Conservation (phyloP, 2,329 filamentous ascomycete species). For the Claviceps pusilla region DNA sequence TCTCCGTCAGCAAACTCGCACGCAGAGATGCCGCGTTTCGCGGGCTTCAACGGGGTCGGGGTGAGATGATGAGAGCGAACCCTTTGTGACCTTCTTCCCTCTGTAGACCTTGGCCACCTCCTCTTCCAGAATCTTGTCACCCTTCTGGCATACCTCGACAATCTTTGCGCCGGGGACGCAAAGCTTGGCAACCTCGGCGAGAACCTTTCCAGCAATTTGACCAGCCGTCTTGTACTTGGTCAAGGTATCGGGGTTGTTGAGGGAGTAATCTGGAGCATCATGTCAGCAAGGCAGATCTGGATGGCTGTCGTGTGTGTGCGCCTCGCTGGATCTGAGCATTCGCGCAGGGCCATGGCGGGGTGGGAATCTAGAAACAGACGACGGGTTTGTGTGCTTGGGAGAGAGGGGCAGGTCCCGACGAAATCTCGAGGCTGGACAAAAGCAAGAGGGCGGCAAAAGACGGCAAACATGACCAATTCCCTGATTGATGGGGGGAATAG, state of each 20-base stretch:
- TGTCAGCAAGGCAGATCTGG: background rate
- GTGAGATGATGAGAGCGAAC: conserved; percentile 28
- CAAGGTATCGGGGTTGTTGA: conserved; percentile 84
- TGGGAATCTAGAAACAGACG: background rate
- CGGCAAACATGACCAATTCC: background rate
- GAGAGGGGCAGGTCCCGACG: conserved; percentile 12
- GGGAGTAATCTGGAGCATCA: conserved; percentile 54
- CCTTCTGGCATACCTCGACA: conserved; percentile 84
- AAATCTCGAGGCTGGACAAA: background rate
- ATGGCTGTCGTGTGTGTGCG: background rate
- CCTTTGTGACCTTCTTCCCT: conserved; percentile 93
- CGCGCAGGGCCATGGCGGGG: conserved; percentile 6
- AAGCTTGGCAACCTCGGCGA: conserved; percentile 64
- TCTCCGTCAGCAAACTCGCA: conserved; percentile 2
- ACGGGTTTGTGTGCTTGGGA: conserved; percentile 6
- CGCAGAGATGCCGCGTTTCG: background rate
- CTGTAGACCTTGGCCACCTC: conserved; percentile 94
- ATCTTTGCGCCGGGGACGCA: conserved; percentile 82
- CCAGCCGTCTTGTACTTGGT: conserved; percentile 99
- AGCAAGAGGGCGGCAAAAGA: background rate
- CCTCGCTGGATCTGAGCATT: background rate
- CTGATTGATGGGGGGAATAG: background rate
- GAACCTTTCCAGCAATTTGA: conserved; percentile 87
- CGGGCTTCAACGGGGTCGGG: background rate
- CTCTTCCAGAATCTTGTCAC: conserved; percentile 86